Evolutionary conservation across 176 grass and related monocot genomes (phyloP).

Genomic region (Cenchrus purpureus): DNA sequence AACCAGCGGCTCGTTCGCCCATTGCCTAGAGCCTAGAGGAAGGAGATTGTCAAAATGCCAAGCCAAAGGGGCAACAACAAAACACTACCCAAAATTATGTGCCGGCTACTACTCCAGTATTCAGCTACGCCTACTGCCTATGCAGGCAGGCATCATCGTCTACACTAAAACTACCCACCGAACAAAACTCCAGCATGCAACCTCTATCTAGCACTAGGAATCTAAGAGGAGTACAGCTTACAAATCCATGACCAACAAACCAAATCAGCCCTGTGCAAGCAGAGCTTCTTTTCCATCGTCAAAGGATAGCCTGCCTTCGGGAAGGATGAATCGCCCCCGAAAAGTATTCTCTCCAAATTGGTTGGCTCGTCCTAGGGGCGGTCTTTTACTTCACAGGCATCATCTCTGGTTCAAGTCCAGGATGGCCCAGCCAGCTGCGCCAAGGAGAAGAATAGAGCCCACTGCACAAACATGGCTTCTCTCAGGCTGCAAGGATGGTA

Average conservation of each 20-base stretch:
- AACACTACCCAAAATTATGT: too few relatives aligned
- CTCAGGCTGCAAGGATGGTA: slow-evolving; percentile 35
- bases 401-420: too few relatives aligned
- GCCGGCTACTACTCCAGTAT: too few relatives aligned
- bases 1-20: too few relatives aligned
- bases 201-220: neutral
- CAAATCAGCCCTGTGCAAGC: neutral
- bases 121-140: neutral
- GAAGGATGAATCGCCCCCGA: too few relatives aligned
- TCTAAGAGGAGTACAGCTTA: slow-evolving; percentile 23
- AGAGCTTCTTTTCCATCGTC: neutral
- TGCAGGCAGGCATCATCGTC: neutral
- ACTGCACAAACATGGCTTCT: neutral
- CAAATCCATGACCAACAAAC: neutral
- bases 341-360: too few relatives aligned
- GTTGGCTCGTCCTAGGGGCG: too few relatives aligned
- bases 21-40: too few relatives aligned
- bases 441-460: neutral
- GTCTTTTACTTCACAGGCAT: too few relatives aligned
- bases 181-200: neutral
- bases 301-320: neutral
- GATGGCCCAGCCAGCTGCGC: neutral
- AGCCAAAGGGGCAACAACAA: too few relatives aligned
- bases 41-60: too few relatives aligned
- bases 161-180: neutral